Conservation (phyloP, 345 rosid genomes). For the Draba incana region DNA sequence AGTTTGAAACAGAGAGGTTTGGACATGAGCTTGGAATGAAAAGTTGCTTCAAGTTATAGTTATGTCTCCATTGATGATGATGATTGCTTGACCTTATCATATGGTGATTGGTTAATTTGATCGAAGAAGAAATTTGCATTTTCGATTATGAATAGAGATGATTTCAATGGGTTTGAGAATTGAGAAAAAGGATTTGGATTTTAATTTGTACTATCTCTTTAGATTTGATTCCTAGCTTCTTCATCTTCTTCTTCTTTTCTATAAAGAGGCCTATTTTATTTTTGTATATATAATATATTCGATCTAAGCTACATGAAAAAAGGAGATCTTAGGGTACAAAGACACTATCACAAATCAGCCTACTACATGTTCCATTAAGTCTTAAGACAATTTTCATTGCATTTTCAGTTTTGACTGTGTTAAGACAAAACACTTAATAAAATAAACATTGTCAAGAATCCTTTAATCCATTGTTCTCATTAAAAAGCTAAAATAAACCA, state of each 20-base stretch:
- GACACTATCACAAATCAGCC: too few species aligned
- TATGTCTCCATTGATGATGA: conserved; percentile 34
- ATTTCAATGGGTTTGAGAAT: conserved; percentile 25
- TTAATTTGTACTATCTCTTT: conserved; percentile 31
- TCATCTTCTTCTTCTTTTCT: background rate
- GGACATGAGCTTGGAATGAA: conserved; percentile 21
- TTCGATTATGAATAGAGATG: conserved; percentile 22
- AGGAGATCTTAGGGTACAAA: too few species aligned
- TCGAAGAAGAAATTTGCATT: conserved; percentile 40
- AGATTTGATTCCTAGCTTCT: conserved; percentile 43
- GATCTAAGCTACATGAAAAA: conserved; percentile 1
- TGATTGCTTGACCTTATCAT: conserved; percentile 25
- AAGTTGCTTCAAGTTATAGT: conserved; percentile 32
- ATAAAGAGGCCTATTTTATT: background rate
- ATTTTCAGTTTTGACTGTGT: background rate
- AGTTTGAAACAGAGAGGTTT: conserved; percentile 40
- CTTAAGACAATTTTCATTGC: too few species aligned
- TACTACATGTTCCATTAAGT: too few species aligned
- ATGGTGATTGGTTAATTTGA: conserved; percentile 26
- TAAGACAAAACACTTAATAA: background rate
- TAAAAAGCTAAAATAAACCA: background rate
- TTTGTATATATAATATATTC: conserved; percentile 6
- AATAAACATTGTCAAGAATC: background rate
- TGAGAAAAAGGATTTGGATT: conserved; percentile 30
- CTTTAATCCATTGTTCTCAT: too few species aligned